Base-by-base conservation (phyloP, 2,329 filamentous ascomycete species). In the Elsinoe batatas region DNA sequence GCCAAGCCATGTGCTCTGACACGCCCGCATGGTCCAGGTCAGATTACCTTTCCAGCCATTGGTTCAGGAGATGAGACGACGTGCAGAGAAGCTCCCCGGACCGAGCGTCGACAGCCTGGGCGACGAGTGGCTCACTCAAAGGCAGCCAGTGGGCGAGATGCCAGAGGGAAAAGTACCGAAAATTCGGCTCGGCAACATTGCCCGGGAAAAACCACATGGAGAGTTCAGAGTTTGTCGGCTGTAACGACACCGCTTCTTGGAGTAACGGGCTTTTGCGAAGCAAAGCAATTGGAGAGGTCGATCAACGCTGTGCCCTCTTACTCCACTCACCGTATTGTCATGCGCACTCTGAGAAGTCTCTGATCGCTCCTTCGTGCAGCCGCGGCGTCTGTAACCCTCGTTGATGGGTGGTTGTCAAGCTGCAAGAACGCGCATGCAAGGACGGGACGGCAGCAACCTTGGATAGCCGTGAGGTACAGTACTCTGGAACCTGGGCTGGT, bases 131-230 rank as follows among this genome's bases (percentile, higher is more conserved):
- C 44, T 33, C 26, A 26, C 30, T 33, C 18, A 15, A 30, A 33
- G 18, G 26, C 15, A 20, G 17, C 44, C n/a, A 30, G 6, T 15
- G 33, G 44, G 30, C 32, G 44, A 33, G 18, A 18, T 49, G 40
- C 44, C 26, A 49, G 17, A 33, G 44, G 43, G 13, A 26, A 22
- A 55, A 55, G 53, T 55, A 55, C 53, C 53, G 53, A 55, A 55
- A 18, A 44, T 17, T 46, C 53, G 53, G 53, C 53, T 55, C 53
- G 53, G 53, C 40, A 55, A 46, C 30, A 8, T 46, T 55, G 53
- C 22, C 53, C 40, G 53, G 32, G 53, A 44, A 51, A 38, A 38
- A 5, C 12, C 47, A 38, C 35, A 51, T 51, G 47, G 47, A 13
- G 26, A 18, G 47, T 37, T 37, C 47, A 51, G 47, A 51, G 47